A percentile compares a stretch with the other conserved stretches of the same genome.
Conservation (phyloP, 2,329 filamentous ascomycete genomes). For the Ophiosphaerella narmari region DNA sequence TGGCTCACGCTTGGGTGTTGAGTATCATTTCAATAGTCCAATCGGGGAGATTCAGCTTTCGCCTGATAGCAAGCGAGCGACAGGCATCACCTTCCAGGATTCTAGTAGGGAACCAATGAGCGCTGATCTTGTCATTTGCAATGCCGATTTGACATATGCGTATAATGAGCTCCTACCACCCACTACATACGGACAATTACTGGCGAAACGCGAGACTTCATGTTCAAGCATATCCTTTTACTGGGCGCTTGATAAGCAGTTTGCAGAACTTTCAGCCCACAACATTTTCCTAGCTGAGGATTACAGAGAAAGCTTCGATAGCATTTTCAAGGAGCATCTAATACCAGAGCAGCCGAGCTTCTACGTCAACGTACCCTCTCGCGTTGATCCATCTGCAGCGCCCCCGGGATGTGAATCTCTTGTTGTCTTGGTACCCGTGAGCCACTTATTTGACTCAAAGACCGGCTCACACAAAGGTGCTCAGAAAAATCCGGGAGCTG, state of each 20-base stretch:
- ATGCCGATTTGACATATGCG: conserved; percentile 75
- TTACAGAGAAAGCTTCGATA: conserved; percentile 74
- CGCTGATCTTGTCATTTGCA: conserved; percentile 71
- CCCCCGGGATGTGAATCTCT: conserved; percentile 68
- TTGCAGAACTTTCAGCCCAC: conserved; percentile 69
- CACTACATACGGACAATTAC: conserved; percentile 48
- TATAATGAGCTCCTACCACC: conserved; percentile 71
- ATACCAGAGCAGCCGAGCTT: conserved; percentile 73
- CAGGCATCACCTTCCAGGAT: conserved; percentile 63
- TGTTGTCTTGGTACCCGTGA: conserved; percentile 73
- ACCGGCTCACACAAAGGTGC: conserved; percentile 46
- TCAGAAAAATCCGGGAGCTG: conserved; percentile 47
- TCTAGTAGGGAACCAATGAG: conserved; percentile 59
- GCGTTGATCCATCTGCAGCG: conserved; percentile 70
- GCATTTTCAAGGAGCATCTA: conserved; percentile 71
- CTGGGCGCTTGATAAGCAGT: conserved; percentile 66
- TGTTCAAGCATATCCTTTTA: conserved; percentile 79
- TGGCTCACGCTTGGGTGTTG: conserved; percentile 64
- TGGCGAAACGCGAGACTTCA: conserved; percentile 60
- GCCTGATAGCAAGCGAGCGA: conserved; percentile 57
- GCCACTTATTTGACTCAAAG: conserved; percentile 61
- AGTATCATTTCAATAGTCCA: conserved; percentile 64
- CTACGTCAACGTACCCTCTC: conserved; percentile 76
- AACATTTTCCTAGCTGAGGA: conserved; percentile 79
- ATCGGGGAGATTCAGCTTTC: conserved; percentile 62